These are phyloP conservation scores for Dipteronia sinensis DNA, from an alignment of 345 rosid species.

Conservation along the genomic window DNA sequence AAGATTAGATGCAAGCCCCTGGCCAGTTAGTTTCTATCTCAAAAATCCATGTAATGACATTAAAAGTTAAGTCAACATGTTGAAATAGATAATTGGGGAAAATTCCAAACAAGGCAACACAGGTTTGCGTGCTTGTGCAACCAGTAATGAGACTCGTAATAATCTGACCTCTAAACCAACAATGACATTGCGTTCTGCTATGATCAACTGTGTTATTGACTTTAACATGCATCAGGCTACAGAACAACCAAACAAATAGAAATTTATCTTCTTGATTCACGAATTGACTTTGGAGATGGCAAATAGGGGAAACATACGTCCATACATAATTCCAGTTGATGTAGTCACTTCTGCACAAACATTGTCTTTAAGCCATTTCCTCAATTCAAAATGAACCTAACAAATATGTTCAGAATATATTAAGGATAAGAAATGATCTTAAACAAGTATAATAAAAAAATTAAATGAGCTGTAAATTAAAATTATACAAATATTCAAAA, in stretches of 20 bases:
- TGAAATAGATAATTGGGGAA: slow-evolving; percentile 2
- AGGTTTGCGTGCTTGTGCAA: background rate
- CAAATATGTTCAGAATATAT: background rate
- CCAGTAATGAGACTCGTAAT: background rate
- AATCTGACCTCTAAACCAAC: slow-evolving; percentile 72
- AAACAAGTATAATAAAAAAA: background rate
- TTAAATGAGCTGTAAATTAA: too few relatives aligned
- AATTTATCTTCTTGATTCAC: too few relatives aligned
- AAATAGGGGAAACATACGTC: slow-evolving; percentile 44
- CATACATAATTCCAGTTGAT: slow-evolving; percentile 66
- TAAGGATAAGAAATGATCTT: background rate
- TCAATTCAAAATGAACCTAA: slow-evolving; percentile 65
- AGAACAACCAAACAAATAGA: slow-evolving; percentile 30
- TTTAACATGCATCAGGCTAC: slow-evolving; percentile 99
- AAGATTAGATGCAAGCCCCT: slow-evolving; percentile 89
- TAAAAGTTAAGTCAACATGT: slow-evolving; percentile 15
- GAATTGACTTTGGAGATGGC: background rate
- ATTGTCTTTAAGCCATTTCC: slow-evolving; percentile 66
- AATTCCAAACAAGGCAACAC: background rate
- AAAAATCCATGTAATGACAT: slow-evolving; percentile 66
- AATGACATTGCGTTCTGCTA: slow-evolving; percentile 67
- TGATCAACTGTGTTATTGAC: slow-evolving; percentile 71
- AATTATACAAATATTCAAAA: too few relatives aligned
- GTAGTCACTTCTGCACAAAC: slow-evolving; percentile 59
- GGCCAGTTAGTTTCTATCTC: slow-evolving; percentile 84